Percentiles rank a stretch among this genome's conserved stretches.
These are phyloP conservation scores for Breynia disticha DNA, from an alignment of 441 rosid species.

Conservation along the genomic window DNA sequence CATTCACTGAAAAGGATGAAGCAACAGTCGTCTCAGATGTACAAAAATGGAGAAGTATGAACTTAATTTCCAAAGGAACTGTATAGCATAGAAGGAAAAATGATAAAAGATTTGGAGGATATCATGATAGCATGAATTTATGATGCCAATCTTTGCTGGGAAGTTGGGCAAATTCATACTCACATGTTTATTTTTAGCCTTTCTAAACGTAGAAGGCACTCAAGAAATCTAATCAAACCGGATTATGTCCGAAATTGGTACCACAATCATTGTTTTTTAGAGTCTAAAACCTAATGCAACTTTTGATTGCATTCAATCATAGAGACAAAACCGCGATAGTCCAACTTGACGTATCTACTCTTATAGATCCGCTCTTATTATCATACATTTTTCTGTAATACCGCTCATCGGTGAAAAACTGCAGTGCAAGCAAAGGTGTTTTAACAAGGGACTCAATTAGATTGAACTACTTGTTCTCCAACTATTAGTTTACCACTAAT, in stretches of 20 bases:
- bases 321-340: too few species aligned
- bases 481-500: conserved; percentile 16
- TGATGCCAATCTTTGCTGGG: conserved; percentile 35
- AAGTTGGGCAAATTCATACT: conserved; percentile 31
- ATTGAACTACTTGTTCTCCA: conserved; percentile 3
- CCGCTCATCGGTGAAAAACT: too few species aligned
- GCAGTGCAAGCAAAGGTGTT: too few species aligned
- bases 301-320: not conserved
- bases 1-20: too few species aligned
- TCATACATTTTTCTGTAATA: too few species aligned
- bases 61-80: too few species aligned
- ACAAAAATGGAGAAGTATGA: too few species aligned
- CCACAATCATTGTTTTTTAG: conserved; percentile 4
- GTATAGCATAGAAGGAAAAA: not conserved
- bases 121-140: conserved; percentile 11
- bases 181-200: conserved; percentile 1
- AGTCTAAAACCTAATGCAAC: too few species aligned
- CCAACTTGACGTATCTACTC: too few species aligned
- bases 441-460: too few species aligned
- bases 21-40: too few species aligned
- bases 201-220: conserved; percentile 44
- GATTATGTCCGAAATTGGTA: conserved; percentile 5
- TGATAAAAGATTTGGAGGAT: not conserved
- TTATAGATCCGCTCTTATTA: too few species aligned
- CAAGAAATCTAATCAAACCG: conserved; percentile 14